Evolutionary conservation across 139 green algal genomes (phyloP).

Genomic region (Tetraselmis striata): DNA sequence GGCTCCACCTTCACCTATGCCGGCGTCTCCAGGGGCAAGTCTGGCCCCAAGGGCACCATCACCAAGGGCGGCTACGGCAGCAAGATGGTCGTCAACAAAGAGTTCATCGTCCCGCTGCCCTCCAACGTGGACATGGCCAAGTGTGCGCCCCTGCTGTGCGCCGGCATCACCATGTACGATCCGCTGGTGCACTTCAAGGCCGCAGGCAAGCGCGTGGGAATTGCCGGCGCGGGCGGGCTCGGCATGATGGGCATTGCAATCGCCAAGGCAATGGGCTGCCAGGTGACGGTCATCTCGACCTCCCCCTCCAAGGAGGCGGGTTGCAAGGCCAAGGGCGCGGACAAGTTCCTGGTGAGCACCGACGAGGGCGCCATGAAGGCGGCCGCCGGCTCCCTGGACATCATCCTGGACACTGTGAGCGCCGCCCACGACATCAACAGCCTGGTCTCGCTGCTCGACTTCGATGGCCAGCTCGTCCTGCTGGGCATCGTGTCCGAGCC

Average conservation of each 20-base stretch:
- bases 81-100: slow-evolving; percentile 14
- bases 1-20: slow-evolving; percentile 9
- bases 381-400: slow-evolving; percentile 1
- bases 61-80: slow-evolving; percentile 15
- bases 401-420: slow-evolving; percentile 16
- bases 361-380: slow-evolving; percentile 2
- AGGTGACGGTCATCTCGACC: slow-evolving; percentile 16
- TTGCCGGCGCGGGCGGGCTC: slow-evolving; percentile 12
- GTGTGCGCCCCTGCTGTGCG: slow-evolving; percentile 16
- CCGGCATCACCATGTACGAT: slow-evolving; percentile 18
- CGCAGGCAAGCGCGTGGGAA: slow-evolving; percentile 9
- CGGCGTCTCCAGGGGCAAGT: background rate
- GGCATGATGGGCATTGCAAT: slow-evolving; percentile 21
- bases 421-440: background rate
- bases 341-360: slow-evolving; percentile 8
- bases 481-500: slow-evolving; percentile 8
- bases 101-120: slow-evolving; percentile 14
- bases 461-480: slow-evolving; percentile 1
- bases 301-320: background rate
- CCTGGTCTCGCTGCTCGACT: background rate
- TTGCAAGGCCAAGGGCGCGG: slow-evolving; percentile 11
- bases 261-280: slow-evolving; percentile 1
- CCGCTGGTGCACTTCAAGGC: slow-evolving; percentile 8
- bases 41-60: background rate
- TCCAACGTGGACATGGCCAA: background rate